These are phyloP conservation scores for Aspergillus affinis DNA, from an alignment of 495 filamentous ascomycete species.

Conservation along the genomic window DNA sequence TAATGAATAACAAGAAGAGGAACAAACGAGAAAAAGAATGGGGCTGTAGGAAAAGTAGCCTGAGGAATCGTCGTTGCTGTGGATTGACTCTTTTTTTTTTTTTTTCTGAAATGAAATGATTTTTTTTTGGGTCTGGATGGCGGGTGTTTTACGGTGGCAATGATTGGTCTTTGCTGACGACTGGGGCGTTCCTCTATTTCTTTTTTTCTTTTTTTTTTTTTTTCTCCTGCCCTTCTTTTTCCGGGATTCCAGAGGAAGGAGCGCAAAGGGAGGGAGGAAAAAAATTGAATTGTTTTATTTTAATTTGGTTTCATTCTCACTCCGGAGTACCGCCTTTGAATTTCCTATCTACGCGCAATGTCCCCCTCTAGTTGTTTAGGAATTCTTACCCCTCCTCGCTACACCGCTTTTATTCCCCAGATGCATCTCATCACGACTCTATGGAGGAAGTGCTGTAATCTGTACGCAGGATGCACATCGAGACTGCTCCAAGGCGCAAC, in stretches of 20 bases:
- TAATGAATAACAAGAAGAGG: neutral
- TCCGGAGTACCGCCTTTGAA: neutral
- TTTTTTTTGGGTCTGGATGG: conserved; percentile 5
- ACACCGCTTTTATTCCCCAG: neutral
- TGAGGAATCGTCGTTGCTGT: conserved; percentile 29
- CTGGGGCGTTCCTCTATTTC: conserved; percentile 3
- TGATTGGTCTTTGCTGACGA: conserved; percentile 17
- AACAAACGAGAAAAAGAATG: conserved; percentile 10
- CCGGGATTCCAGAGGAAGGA: neutral
- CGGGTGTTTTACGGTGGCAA: conserved; percentile 26
- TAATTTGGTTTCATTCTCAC: neutral
- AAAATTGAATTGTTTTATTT: neutral
- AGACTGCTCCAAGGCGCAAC: neutral
- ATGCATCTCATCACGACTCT: too few relatives aligned
- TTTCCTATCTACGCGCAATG: neutral
- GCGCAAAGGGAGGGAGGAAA: neutral
- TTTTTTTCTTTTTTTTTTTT: conserved; percentile 5
- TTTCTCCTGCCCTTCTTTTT: conserved; percentile 3
- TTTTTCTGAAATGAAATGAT: conserved; percentile 11
- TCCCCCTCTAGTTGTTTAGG: neutral
- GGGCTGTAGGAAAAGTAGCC: conserved; percentile 20
- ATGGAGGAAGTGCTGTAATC: too few relatives aligned
- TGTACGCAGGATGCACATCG: neutral
- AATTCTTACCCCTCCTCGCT: neutral
- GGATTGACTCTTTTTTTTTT: conserved; percentile 6